phyloP scores from a whole-genome alignment of 2,329 filamentous ascomycete genomes.

The Scolecobasidium constrictum region DNA sequence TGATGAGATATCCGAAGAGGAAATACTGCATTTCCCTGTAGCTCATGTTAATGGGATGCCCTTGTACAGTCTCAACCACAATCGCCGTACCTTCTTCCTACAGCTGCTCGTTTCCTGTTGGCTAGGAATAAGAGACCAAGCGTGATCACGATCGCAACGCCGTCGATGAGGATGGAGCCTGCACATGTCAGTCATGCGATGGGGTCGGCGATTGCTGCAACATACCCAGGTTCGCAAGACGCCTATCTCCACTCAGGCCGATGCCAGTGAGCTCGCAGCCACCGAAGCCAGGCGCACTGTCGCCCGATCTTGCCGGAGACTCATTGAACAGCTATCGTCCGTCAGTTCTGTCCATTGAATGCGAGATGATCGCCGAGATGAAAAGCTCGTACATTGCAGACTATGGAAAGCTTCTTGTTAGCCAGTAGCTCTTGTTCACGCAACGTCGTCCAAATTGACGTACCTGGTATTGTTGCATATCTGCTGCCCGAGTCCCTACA shows the following conservation, averaged over 20 bases:
- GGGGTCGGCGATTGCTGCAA: slow-evolving; percentile 12
- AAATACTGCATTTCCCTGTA: slow-evolving; percentile 92
- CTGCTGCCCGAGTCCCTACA: slow-evolving; percentile 37
- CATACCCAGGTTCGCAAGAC: slow-evolving; percentile 75
- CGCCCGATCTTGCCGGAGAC: slow-evolving; percentile 46
- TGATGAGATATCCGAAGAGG: slow-evolving; percentile 71
- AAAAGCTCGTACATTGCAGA: slow-evolving; percentile 33
- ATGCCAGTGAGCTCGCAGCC: slow-evolving; percentile 74
- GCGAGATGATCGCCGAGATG: too few species aligned
- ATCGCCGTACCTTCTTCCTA: slow-evolving; percentile 66
- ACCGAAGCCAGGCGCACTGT: slow-evolving; percentile 38
- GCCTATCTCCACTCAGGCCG: slow-evolving; percentile 48
- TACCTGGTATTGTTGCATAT: slow-evolving; percentile 29
- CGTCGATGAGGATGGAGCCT: slow-evolving; percentile 83
- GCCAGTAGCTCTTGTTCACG: too few species aligned
- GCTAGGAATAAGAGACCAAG: slow-evolving; percentile 65
- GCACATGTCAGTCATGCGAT: neutral
- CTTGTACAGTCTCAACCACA: too few species aligned
- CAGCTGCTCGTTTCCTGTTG: slow-evolving; percentile 83
- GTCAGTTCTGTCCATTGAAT: too few species aligned
- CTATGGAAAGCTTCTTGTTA: slow-evolving; percentile 15
- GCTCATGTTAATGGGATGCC: slow-evolving; percentile 13
- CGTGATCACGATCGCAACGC: slow-evolving; percentile 60
- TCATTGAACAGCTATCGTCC: slow-evolving; percentile 60
- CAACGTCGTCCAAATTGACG: too few species aligned